Evolutionary conservation across 2,329 filamentous ascomycete genomes (phyloP), one percentile per base, ranked within the genome.

Genomic region (Diaporthe amygdali): DNA sequence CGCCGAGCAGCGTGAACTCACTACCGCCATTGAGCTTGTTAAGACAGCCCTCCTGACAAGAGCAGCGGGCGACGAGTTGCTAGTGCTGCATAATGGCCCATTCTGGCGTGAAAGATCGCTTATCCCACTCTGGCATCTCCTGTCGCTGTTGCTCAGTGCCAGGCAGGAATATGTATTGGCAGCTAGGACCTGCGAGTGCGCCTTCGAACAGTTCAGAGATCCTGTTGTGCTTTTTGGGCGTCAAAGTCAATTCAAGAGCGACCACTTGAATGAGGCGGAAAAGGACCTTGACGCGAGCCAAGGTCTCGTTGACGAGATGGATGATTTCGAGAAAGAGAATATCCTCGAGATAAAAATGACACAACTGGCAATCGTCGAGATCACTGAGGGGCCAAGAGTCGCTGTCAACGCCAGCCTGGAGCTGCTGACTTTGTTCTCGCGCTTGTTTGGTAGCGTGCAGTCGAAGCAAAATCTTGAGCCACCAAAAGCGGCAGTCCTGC

Each of bases 301-400:
- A 74, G 90, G 91, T 4, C 78, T 94, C 56, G 87, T 97, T 0
- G 93, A 96, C 74, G 90, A 93, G 54, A 94, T 98, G 90, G 92
- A 94, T 73, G 90, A 91, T 71, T 90, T 91, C 32, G 95, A 98
- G 78, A 97, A 95, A 78, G 94, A 95, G 80, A 89, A 90, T 61
- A 92, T 99, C 51, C 83, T 99, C n/a, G 94, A 98, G 80, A 91
- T 98, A 73, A 97, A 97, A 81, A 97, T 98, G 90, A 98, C 96
- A 14, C 95, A 98, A 77, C 85, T 99, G 72, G 89, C 93, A 5
- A 87, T 99, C 25, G 82, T 96, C 4, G 96, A 98, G 81, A 84
- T 96, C 20, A 84, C 94, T 4, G 95, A 98, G 78, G 95, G 95
- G 1, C 91, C 95, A 0, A 92, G 94, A 71, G 90, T 92, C 70